These are phyloP conservation scores for Aspergillus phoenicis DNA, from an alignment of 2,329 filamentous ascomycete species.

Conservation along the genomic window DNA sequence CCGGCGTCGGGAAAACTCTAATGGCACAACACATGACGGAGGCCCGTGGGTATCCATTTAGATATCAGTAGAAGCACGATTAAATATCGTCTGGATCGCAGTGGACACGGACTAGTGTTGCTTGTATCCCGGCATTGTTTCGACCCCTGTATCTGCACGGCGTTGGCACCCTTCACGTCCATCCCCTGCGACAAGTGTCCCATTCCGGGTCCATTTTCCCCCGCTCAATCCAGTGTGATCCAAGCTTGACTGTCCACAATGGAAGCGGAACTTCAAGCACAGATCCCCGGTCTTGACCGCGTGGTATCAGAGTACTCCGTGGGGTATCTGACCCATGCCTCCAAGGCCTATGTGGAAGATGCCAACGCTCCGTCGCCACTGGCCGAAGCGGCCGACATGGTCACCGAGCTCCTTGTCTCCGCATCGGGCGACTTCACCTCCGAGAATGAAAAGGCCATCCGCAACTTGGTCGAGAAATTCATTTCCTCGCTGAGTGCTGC, in stretches of 20 bases:
- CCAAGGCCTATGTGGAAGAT: conserved; percentile 77
- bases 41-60: background rate
- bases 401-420: conserved; percentile 87
- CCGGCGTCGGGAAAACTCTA: background rate
- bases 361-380: conserved; percentile 72
- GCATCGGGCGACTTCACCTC: conserved; percentile 81
- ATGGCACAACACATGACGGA: background rate
- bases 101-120: background rate
- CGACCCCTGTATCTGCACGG: background rate
- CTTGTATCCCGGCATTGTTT: background rate
- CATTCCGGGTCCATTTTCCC: too few species aligned
- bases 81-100: background rate
- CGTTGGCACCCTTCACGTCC: background rate
- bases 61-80: background rate
- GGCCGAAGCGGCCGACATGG: conserved; percentile 76
- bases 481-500: conserved; percentile 76
- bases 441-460: conserved; percentile 75
- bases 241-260: conserved; percentile 50
- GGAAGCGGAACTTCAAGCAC: conserved; percentile 83
- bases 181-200: background rate
- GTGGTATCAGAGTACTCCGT: conserved; percentile 89
- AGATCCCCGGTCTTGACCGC: conserved; percentile 84
- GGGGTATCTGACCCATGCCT: conserved; percentile 92
- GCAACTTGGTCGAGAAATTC: conserved; percentile 85
- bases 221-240: too few species aligned